Evolutionary conservation across 805 yeast genomes (phyloP), one percentile per base, ranked within the genome.

Genomic region (Dipodascopsis uninucleata): DNA sequence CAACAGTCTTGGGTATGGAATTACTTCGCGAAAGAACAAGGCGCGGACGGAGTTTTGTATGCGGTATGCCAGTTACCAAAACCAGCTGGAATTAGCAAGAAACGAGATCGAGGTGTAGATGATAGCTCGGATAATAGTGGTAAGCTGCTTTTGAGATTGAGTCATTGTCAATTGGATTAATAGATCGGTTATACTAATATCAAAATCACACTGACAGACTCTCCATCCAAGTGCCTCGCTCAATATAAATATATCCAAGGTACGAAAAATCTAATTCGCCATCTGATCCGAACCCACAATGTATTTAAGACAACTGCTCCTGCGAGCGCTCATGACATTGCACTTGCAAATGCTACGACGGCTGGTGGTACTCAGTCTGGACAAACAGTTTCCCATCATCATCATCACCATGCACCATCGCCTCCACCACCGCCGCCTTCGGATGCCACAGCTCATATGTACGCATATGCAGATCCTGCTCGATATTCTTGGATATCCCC

Each of bases 1-100:
- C 45, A 46, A 40, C 41, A 42, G 45, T 45, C 53, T 7, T 50
- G 55, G 55, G 55, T 50, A 25, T 50, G 55, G 55, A 43, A 39
- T 36, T 50, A 50, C 36, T 50, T 50, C 20, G 29, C 44, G 16
- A 52, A 50, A 28, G 31, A 38, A 18, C 42, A 28, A 9, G 47
- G 53, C 26, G 35, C 38, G 29, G 55, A 50, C 38, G 46, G 49
- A 28, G 33, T 38, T 22, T 28, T 47, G 45, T 50, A 50, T 34
- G 55, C 55, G 20, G 38, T 39, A 29, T 50, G 55, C 38, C 52
- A 49, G 28, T 35, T 50, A 6, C 34, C 37, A 3, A 39, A 16
- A 12, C 16, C 41, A 7, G 10, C 35, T 10, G 35, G 17, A n/a
- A n/a, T n/a, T n/a, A 10, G 28, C 8, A 17, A 9, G 31, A 34